Conservation (phyloP, 1,284 basidiomycete species). For the Sporisorium graminicola region DNA sequence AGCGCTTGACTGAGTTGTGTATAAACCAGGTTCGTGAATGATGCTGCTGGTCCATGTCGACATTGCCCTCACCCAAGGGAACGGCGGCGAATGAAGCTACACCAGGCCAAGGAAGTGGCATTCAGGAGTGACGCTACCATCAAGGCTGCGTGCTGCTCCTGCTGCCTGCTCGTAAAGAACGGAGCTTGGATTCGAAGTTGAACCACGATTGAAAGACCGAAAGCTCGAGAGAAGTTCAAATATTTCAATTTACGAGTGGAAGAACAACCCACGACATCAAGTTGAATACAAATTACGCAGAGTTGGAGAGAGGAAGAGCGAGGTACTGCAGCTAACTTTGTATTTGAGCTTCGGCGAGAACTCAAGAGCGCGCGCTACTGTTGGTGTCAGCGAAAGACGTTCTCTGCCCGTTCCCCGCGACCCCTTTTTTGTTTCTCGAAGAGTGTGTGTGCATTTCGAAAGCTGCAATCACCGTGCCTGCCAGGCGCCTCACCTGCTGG, state of each 20-base stretch:
- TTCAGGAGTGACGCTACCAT: neutral
- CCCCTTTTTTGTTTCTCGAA: conserved; percentile 2
- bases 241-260: neutral
- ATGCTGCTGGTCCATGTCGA: neutral
- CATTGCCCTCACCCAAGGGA: neutral
- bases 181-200: neutral
- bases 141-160: neutral
- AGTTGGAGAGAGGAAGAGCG: too few relatives aligned
- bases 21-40: neutral
- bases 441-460: neutral
- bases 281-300: conserved; percentile 6
- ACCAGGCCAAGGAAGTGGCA: neutral
- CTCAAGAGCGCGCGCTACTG: neutral
- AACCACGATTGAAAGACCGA: conserved; percentile 27
- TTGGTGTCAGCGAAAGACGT: neutral
- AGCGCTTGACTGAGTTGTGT: neutral
- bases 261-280: neutral
- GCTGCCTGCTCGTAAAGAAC: neutral
- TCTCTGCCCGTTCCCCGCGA: neutral
- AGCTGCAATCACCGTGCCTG: neutral
- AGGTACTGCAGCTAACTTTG: neutral
- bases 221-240: conserved; percentile 28
- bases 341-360: conserved; percentile 2
- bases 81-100: neutral
- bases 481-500: neutral